Conservation (phyloP, 164 flowering plant species). For the Vitis labrusca region DNA sequence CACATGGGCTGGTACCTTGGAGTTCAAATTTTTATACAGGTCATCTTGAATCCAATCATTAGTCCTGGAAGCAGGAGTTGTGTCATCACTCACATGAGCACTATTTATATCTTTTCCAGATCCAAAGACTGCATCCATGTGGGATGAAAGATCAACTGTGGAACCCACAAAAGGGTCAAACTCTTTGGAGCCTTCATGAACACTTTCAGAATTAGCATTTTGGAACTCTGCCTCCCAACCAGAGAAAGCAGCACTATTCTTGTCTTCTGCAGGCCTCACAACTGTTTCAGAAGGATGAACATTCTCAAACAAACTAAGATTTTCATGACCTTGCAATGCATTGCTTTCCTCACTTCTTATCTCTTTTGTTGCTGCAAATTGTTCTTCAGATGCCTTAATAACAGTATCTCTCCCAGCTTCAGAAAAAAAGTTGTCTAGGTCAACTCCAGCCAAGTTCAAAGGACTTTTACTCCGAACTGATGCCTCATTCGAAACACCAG, state of each 20-base stretch:
- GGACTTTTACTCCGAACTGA: conserved; percentile 22
- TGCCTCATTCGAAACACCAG: conserved; percentile 13
- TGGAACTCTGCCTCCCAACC: conserved; percentile 70
- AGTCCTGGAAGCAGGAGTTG: conserved; percentile 19
- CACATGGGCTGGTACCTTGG: conserved; percentile 7
- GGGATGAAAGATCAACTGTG: conserved; percentile 22
- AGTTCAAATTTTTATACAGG: conserved; percentile 18
- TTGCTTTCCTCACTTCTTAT: conserved; percentile 8
- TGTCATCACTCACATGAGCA: conserved; percentile 16
- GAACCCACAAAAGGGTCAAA: conserved; percentile 33
- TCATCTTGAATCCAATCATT: conserved; percentile 36
- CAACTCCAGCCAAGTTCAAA: conserved; percentile 44
- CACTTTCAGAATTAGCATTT: conserved; percentile 37
- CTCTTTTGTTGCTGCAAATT: background rate
- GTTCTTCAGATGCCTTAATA: conserved; percentile 23
- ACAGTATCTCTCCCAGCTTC: conserved; percentile 23
- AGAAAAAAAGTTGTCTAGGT: conserved; percentile 47
- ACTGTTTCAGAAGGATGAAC: conserved; percentile 31
- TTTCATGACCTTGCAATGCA: conserved; percentile 22
- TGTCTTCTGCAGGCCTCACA: conserved; percentile 19
- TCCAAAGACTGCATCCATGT: conserved; percentile 32
- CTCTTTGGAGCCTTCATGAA: conserved; percentile 21
- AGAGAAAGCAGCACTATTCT: conserved; percentile 33
- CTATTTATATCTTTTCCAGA: conserved; percentile 14
- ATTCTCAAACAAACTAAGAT: conserved; percentile 42